Percentiles rank a stretch among this genome's conserved stretches.
phyloP scores from a whole-genome alignment of 306 rosid genomes.

The Vigna reflexopilosa region DNA sequence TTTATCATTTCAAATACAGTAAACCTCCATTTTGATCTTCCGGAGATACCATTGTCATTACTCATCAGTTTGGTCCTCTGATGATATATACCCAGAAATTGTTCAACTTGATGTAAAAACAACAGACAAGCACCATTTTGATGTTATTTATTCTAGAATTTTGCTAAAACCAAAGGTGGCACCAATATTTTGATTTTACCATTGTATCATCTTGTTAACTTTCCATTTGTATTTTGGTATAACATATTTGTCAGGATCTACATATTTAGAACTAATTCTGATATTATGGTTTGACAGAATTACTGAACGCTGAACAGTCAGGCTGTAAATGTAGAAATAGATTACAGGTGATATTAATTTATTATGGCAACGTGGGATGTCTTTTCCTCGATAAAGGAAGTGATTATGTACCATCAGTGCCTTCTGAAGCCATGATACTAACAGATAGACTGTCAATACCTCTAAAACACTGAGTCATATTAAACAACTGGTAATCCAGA shows the following conservation, averaged over 20 bases:
- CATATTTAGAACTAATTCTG: slow-evolving; percentile 1
- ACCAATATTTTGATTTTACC: neutral
- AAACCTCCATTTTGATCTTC: neutral
- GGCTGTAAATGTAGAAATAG: neutral
- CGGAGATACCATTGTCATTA: neutral
- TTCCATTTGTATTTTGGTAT: neutral
- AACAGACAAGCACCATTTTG: neutral
- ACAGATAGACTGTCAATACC: neutral
- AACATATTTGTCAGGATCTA: neutral
- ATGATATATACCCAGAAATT: neutral
- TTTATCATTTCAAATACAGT: neutral
- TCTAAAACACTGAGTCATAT: slow-evolving; percentile 6
- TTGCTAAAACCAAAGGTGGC: neutral
- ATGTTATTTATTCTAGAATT: neutral
- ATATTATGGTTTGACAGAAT: neutral
- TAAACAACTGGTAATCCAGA: neutral
- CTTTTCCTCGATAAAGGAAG: neutral
- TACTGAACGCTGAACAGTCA: neutral
- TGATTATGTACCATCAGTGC: neutral
- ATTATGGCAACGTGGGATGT: slow-evolving; percentile 21
- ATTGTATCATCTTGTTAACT: neutral
- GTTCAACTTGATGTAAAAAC: neutral
- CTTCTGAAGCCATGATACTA: neutral
- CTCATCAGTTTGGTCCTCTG: neutral
- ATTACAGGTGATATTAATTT: neutral